Evolutionary conservation across 768 basidiomycete species (phyloP).

Genomic region (Mycena belliarum): DNA sequence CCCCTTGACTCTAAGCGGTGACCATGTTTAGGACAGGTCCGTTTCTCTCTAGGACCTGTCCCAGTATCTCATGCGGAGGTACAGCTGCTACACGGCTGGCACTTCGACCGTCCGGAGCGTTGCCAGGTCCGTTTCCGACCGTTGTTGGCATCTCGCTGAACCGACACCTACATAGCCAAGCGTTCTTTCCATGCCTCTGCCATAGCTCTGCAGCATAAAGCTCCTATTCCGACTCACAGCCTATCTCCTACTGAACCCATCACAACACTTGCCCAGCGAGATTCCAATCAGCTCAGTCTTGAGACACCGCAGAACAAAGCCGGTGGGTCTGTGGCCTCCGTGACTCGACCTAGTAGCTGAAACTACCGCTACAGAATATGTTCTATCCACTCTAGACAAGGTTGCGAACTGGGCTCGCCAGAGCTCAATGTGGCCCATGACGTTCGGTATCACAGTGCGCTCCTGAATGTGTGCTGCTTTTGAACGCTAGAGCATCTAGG

Average conservation of each 20-base stretch:
- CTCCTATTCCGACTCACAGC: constrained; percentile 39
- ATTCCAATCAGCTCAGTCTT: constrained; percentile 82
- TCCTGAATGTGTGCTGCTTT: constrained; percentile 1
- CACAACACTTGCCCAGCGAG: constrained; percentile 72
- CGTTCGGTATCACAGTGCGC: constrained; percentile 61
- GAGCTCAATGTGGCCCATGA: constrained; percentile 99
- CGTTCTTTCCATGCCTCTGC: constrained; percentile 61
- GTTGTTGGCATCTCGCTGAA: not conserved
- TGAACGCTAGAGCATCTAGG: constrained; percentile 45
- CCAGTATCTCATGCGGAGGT: not conserved
- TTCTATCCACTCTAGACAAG: constrained; percentile 94
- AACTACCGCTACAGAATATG: constrained; percentile 71
- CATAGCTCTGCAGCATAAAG: constrained; percentile 39
- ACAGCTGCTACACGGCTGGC: constrained; percentile 41
- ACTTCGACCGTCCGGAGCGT: constrained; percentile 39
- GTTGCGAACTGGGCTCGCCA: constrained; percentile 97
- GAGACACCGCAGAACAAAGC: constrained; percentile 89
- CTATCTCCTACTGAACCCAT: constrained; percentile 56
- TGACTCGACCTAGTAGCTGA: not conserved
- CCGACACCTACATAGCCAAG: constrained; percentile 34
- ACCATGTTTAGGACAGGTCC: constrained; percentile 21
- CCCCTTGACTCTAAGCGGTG: not conserved
- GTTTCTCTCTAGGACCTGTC: not conserved
- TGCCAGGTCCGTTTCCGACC: constrained; percentile 30
- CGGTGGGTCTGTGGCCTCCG: constrained; percentile 48